These are phyloP conservation scores for Trichoderma oligosporum DNA, from an alignment of 2,329 filamentous ascomycete species.

Conservation along the genomic window DNA sequence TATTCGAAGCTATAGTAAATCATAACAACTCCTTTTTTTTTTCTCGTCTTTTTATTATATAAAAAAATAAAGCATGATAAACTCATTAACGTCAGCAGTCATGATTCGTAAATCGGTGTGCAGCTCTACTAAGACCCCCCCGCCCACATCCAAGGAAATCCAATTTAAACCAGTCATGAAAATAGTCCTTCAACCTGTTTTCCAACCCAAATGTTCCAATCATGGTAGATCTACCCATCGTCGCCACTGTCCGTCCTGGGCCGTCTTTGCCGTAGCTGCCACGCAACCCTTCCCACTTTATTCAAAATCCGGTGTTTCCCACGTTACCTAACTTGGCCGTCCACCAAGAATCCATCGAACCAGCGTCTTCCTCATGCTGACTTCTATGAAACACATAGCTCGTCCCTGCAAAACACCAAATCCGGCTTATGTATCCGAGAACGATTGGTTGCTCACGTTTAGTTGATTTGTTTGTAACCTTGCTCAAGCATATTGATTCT, in stretches of 20 bases:
- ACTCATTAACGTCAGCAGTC: conserved; percentile 19
- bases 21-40: not conserved
- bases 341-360: not conserved
- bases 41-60: not conserved
- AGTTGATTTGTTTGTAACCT: not conserved
- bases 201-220: not conserved
- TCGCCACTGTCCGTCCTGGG: not conserved
- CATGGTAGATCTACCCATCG: conserved; percentile 11
- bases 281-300: conserved; percentile 5
- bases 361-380: not conserved
- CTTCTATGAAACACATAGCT: not conserved
- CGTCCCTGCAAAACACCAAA: not conserved
- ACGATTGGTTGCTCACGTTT: not conserved
- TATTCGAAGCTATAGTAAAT: conserved; percentile 17
- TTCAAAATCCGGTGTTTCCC: not conserved
- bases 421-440: conserved; percentile 1
- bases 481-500: not conserved
- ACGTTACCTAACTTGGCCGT: not conserved
- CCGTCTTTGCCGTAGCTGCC: conserved; percentile 4
- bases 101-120: conserved; percentile 26
- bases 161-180: conserved; percentile 1
- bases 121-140: not conserved
- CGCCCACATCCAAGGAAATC: conserved; percentile 16
- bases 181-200: conserved; percentile 12
- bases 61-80: not conserved